Percentiles rank a stretch among this genome's conserved stretches.
These are phyloP conservation scores for Populus alba DNA, from an alignment of 345 rosid genomes.

Conservation along the genomic window DNA sequence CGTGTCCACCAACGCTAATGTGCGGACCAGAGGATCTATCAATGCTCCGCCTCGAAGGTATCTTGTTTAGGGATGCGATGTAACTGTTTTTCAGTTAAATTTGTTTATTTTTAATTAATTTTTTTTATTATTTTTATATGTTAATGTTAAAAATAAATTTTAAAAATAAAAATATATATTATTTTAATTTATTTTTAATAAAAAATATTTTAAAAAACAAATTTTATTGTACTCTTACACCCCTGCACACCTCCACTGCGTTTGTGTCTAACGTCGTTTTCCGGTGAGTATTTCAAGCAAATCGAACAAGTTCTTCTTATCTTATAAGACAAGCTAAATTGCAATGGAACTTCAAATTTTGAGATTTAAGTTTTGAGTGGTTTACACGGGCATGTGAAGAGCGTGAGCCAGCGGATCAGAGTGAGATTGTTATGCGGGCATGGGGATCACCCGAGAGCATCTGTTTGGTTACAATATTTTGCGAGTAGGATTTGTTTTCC, in stretches of 20 bases:
- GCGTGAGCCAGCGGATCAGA: not conserved
- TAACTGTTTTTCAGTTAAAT: too few relatives aligned
- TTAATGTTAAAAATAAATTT: too few relatives aligned
- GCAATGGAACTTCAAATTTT: not conserved
- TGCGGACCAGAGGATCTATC: slow-evolving; percentile 31
- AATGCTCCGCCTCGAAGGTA: not conserved
- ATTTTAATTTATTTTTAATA: too few relatives aligned
- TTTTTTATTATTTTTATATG: too few relatives aligned
- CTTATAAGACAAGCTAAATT: not conserved
- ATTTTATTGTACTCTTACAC: too few relatives aligned
- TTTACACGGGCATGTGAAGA: not conserved
- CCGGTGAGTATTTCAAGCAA: not conserved
- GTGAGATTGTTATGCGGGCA: not conserved
- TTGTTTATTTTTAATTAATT: too few relatives aligned
- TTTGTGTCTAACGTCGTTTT: not conserved
- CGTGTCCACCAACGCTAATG: slow-evolving; percentile 35
- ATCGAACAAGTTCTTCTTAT: not conserved
- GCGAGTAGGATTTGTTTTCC: not conserved
- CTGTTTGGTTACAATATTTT: too few relatives aligned
- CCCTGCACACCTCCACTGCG: slow-evolving; percentile 9
- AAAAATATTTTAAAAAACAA: too few relatives aligned
- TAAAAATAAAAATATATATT: too few relatives aligned
- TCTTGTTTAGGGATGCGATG: too few relatives aligned
- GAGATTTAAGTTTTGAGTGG: not conserved
- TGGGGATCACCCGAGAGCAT: too few relatives aligned